These are phyloP conservation scores for Globisporangium solare DNA, from an alignment of 352 stramenopile genomes.

Conservation along the genomic window DNA sequence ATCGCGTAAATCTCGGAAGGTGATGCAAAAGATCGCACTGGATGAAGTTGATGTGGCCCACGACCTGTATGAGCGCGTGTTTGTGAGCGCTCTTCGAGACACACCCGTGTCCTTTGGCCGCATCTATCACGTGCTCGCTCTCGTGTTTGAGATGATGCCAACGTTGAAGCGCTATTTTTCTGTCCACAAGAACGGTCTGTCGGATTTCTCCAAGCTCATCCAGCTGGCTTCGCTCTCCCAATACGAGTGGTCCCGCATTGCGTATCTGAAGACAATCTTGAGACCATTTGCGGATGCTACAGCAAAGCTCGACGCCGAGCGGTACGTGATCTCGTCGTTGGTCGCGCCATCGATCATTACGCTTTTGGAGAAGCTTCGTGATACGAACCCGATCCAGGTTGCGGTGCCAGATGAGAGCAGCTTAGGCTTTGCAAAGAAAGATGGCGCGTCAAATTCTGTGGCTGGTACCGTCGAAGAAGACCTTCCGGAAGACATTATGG, in stretches of 20 bases:
- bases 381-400: constrained; percentile 10
- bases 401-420: not conserved
- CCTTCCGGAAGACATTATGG: constrained; percentile 64
- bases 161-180: constrained; percentile 56
- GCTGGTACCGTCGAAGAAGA: constrained; percentile 7
- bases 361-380: constrained; percentile 56
- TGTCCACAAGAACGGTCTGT: constrained; percentile 48
- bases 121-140: constrained; percentile 44
- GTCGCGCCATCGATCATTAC: constrained; percentile 70
- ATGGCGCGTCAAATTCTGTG: not conserved
- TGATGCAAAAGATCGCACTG: constrained; percentile 43
- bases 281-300: constrained; percentile 67
- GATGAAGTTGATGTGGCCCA: constrained; percentile 39
- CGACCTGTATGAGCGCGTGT: constrained; percentile 36
- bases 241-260: constrained; percentile 67
- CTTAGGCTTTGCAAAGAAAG: not conserved
- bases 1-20: constrained; percentile 31
- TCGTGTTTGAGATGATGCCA: constrained; percentile 51
- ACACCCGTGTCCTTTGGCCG: constrained; percentile 38
- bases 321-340: constrained; percentile 57
- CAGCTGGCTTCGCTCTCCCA: constrained; percentile 57
- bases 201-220: constrained; percentile 67
- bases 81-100: constrained; percentile 32
- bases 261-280: constrained; percentile 51
- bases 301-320: constrained; percentile 50